Conservation (phyloP, 2,329 filamentous ascomycete genomes). For the Phialophora chinensis region DNA sequence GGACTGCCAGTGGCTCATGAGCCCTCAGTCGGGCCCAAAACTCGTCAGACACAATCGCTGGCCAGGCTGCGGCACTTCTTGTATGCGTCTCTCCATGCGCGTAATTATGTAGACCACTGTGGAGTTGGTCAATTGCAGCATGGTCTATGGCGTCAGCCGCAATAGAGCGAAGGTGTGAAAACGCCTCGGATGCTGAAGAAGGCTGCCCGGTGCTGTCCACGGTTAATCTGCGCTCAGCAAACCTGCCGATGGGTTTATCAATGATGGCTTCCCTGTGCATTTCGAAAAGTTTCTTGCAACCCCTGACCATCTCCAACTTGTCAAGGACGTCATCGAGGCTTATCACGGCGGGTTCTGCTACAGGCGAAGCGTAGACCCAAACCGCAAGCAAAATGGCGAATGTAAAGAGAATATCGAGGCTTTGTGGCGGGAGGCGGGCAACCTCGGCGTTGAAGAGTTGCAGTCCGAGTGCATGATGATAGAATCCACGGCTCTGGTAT, state of each 20-base stretch:
- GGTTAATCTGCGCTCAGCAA: neutral
- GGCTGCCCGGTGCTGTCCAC: neutral
- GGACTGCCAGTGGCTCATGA: neutral
- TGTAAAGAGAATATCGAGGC: neutral
- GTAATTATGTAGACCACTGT: neutral
- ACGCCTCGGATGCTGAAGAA: neutral
- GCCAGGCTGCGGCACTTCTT: neutral
- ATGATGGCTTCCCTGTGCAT: neutral
- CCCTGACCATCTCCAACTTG: neutral
- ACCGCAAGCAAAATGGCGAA: neutral
- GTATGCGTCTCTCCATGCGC: neutral
- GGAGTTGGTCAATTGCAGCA: neutral
- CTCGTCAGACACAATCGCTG: neutral
- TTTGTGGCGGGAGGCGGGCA: neutral
- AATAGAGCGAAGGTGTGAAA: neutral
- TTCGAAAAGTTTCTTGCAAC: neutral
- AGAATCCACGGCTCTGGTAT: neutral
- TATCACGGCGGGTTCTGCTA: neutral
- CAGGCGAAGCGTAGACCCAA: conserved; percentile 3
- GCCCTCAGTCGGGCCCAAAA: neutral
- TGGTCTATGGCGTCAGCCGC: neutral
- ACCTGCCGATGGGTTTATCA: neutral
- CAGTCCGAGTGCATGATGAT: neutral
- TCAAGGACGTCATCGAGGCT: neutral
- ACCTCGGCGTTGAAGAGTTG: neutral